Evolutionary conservation across 345 rosid species (phyloP).

Genomic region (Zanthoxylum bungeanum): DNA sequence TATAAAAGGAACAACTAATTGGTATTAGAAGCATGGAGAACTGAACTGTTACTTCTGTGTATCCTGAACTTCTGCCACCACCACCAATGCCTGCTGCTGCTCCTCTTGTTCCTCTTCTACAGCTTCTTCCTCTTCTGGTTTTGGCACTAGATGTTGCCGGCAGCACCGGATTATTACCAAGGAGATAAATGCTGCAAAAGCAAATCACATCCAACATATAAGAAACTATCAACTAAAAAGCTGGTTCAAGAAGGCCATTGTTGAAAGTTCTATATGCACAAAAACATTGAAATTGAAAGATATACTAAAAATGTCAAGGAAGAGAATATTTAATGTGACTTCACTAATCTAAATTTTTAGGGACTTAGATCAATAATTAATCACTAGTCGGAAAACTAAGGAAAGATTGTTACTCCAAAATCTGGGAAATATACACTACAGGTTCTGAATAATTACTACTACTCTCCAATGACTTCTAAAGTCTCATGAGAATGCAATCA

Average conservation of each 20-base stretch:
- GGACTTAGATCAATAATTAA: not conserved
- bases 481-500: not conserved
- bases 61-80: constrained; percentile 21
- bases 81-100: constrained; percentile 44
- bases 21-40: not conserved
- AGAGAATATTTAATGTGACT: not conserved
- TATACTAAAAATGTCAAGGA: no score
- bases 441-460: not conserved
- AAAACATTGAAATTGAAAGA: not conserved
- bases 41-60: not conserved
- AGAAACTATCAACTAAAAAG: no score
- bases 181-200: constrained; percentile 67
- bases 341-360: not conserved
- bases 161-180: constrained; percentile 63
- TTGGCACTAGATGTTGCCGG: constrained; percentile 45
- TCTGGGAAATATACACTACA: not conserved
- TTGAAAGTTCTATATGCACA: not conserved
- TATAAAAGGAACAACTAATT: not conserved
- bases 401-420: not conserved
- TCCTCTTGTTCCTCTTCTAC: constrained; percentile 27
- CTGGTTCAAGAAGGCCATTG: not conserved
- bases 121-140: constrained; percentile 32
- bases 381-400: not conserved
- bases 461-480: not conserved
- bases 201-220: not conserved